Evolutionary conservation across 2,329 filamentous ascomycete genomes (phyloP).

Genomic region (Penicillium oxalicum): DNA sequence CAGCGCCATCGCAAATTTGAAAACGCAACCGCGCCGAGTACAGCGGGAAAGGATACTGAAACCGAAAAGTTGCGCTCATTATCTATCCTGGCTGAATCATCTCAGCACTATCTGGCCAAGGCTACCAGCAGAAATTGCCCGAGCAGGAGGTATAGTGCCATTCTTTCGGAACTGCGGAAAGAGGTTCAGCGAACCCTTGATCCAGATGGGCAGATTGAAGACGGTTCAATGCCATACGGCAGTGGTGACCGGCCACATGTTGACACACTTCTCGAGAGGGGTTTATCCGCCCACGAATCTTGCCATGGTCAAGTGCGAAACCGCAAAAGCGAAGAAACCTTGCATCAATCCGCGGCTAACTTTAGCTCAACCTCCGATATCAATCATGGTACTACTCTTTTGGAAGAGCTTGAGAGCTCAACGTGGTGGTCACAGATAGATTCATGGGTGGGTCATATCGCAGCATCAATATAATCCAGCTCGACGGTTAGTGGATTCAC

Average conservation of each 20-base stretch:
- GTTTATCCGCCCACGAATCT: no score
- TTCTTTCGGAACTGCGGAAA: conserved; percentile 41
- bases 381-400: conserved; percentile 23
- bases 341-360: conserved; percentile 11
- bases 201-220: conserved; percentile 5
- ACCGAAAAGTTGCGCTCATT: conserved; percentile 25
- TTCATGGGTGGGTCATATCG: conserved; percentile 29
- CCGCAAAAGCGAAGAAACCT: no score
- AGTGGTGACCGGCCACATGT: neutral
- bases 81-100: conserved; percentile 41
- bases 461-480: neutral
- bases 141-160: conserved; percentile 45
- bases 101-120: conserved; percentile 42
- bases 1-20: conserved; percentile 28
- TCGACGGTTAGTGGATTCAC: neutral
- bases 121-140: conserved; percentile 45
- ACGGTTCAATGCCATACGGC: neutral
- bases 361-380: conserved; percentile 11
- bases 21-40: conserved; percentile 11
- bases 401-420: conserved; percentile 34
- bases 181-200: conserved; percentile 37
- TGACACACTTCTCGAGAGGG: neutral
- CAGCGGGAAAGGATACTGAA: conserved; percentile 16
- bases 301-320: no score
- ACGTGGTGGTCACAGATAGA: conserved; percentile 37